Percentiles rank a stretch among this genome's conserved stretches.
Evolutionary conservation across 352 stramenopile genomes (phyloP).

Genomic region (Phytophthora cryptogea): DNA sequence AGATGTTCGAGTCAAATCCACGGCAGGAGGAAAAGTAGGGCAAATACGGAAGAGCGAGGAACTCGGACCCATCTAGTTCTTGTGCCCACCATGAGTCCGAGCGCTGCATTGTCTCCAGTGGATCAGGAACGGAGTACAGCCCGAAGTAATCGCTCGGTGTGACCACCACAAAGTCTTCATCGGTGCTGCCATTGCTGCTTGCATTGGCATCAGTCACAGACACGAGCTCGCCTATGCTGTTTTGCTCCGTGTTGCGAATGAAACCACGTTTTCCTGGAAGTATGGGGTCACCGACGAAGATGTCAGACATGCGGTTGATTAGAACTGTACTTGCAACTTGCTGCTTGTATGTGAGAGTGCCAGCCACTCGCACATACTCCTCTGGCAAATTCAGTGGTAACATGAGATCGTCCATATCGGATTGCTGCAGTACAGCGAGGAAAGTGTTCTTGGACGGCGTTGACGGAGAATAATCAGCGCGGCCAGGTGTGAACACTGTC

Average conservation of each 20-base stretch:
- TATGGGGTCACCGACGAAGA: constrained; percentile 88
- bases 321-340: constrained; percentile 84
- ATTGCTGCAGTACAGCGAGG: constrained; percentile 84
- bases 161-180: constrained; percentile 28
- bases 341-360: constrained; percentile 58
- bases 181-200: constrained; percentile 21
- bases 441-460: constrained; percentile 70
- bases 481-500: constrained; percentile 87
- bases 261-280: constrained; percentile 57
- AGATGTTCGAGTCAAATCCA: constrained; percentile 94
- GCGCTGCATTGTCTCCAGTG: constrained; percentile 41
- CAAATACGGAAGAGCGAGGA: constrained; percentile 93
- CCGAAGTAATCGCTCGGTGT: constrained; percentile 63
- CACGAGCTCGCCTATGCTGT: constrained; percentile 43
- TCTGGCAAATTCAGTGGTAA: constrained; percentile 95
- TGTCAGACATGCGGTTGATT: constrained; percentile 92
- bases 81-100: constrained; percentile 80
- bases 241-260: constrained; percentile 68
- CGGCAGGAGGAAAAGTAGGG: constrained; percentile 97
- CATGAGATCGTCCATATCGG: constrained; percentile 83
- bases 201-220: constrained; percentile 12
- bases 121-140: constrained; percentile 51
- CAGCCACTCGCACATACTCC: constrained; percentile 50
- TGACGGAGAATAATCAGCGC: constrained; percentile 65
- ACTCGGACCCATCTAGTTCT: constrained; percentile 60